Evolutionary conservation across 2,329 filamentous ascomycete species (phyloP).

Genomic region (Ceratocystis smalleyi): DNA sequence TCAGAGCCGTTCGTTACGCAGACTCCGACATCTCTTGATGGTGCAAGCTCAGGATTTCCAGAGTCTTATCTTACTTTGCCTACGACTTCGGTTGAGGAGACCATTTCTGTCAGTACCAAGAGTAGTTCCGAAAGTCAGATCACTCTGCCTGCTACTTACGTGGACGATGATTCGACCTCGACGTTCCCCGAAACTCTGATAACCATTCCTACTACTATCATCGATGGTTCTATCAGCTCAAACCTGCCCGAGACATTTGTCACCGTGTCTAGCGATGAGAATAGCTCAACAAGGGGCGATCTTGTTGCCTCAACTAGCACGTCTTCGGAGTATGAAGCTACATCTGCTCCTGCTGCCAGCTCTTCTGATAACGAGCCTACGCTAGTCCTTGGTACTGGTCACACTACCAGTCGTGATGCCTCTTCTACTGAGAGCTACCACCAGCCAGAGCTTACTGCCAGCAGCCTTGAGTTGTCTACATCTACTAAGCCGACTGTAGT

Average conservation of each 20-base stretch:
- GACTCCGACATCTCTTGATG: neutral
- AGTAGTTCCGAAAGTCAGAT: neutral
- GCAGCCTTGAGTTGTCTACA: neutral
- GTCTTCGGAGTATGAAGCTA: neutral
- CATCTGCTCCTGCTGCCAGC: neutral
- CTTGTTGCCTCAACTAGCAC: neutral
- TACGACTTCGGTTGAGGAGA: neutral
- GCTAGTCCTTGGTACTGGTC: neutral
- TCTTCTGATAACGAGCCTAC: neutral
- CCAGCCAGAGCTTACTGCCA: neutral
- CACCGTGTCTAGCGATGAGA: neutral
- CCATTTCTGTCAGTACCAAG: neutral
- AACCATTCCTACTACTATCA: neutral
- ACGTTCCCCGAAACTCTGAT: constrained; percentile 5
- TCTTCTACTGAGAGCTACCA: neutral
- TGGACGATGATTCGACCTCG: constrained; percentile 15
- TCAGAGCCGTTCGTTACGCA: neutral
- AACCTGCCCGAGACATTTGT: neutral
- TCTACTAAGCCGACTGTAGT: neutral
- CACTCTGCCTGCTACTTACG: constrained; percentile 6
- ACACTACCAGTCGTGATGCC: neutral
- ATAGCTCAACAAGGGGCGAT: neutral
- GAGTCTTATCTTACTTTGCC: neutral
- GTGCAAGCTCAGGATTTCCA: neutral
- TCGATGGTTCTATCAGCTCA: neutral